Percentiles rank a stretch among this genome's conserved stretches.
These are phyloP conservation scores for Mycena haematopus DNA, from an alignment of 768 basidiomycete genomes.

Conservation along the genomic window DNA sequence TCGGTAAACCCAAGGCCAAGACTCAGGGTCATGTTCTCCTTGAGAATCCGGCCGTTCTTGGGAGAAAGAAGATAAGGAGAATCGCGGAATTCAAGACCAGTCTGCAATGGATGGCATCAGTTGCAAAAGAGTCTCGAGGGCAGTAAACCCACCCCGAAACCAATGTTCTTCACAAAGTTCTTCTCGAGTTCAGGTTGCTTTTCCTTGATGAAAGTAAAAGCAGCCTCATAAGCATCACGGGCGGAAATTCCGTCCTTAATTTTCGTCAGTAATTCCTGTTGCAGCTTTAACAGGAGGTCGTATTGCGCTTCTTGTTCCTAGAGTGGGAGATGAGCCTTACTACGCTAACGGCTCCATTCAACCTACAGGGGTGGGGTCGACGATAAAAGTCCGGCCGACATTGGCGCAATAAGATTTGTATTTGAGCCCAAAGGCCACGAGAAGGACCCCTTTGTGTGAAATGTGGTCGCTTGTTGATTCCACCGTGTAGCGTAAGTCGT, in stretches of 20 bases:
- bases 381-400: constrained; percentile 92
- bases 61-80: constrained; percentile 79
- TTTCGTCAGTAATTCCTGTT: constrained; percentile 73
- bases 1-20: constrained; percentile 87
- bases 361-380: constrained; percentile 85
- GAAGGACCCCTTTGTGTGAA: constrained; percentile 86
- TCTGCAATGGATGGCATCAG: constrained; percentile 54
- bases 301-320: constrained; percentile 95
- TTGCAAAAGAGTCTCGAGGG: constrained; percentile 1
- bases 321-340: constrained; percentile 14
- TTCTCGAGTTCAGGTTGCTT: constrained; percentile 86
- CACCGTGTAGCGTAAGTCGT: constrained; percentile 87
- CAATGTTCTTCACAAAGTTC: constrained; percentile 86
- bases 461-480: constrained; percentile 86
- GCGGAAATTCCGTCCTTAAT: constrained; percentile 81
- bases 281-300: constrained; percentile 75
- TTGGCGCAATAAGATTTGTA: constrained; percentile 95
- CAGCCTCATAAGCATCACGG: constrained; percentile 84
- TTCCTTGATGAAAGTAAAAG: constrained; percentile 70
- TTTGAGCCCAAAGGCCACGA: constrained; percentile 86
- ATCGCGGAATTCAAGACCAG: constrained; percentile 95
- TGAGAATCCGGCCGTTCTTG: constrained; percentile 77
- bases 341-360: background rate
- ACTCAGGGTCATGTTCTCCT: constrained; percentile 85
- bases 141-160: constrained; percentile 74